These are phyloP conservation scores for Penicillium longicatenatum DNA, from an alignment of 495 filamentous ascomycete genomes.

Conservation along the genomic window DNA sequence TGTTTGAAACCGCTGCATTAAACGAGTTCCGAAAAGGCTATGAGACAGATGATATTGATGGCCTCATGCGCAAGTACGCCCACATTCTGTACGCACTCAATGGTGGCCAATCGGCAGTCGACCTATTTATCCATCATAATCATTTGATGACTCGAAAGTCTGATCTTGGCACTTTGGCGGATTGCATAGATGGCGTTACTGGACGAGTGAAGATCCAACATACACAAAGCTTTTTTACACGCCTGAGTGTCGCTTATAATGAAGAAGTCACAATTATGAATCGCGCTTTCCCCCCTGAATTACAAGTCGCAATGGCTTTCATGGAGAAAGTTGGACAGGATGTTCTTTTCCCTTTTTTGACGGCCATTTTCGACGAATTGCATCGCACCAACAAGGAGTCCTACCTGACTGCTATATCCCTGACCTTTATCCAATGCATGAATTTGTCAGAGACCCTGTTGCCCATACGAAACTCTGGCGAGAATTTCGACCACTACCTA, in stretches of 20 bases:
- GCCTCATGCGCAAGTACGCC: slow-evolving; percentile 84
- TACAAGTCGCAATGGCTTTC: slow-evolving; percentile 73
- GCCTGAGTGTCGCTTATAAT: slow-evolving; percentile 70
- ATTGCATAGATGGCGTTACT: slow-evolving; percentile 72
- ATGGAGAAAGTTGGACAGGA: slow-evolving; percentile 82
- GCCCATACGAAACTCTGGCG: slow-evolving; percentile 60
- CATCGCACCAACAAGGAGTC: slow-evolving; percentile 73
- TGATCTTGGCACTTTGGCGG: slow-evolving; percentile 73
- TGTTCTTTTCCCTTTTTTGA: slow-evolving; percentile 83
- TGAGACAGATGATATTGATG: slow-evolving; percentile 86
- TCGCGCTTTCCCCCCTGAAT: slow-evolving; percentile 77
- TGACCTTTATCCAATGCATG: slow-evolving; percentile 81
- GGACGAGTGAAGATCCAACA: slow-evolving; percentile 68
- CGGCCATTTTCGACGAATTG: slow-evolving; percentile 84
- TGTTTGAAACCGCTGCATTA: slow-evolving; percentile 89
- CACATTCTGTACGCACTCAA: slow-evolving; percentile 82
- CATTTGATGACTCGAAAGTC: slow-evolving; percentile 74
- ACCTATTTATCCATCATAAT: slow-evolving; percentile 86
- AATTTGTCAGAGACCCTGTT: slow-evolving; percentile 70
- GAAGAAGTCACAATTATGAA: slow-evolving; percentile 84
- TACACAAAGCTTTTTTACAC: slow-evolving; percentile 78
- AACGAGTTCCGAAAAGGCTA: slow-evolving; percentile 91
- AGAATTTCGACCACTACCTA: slow-evolving; percentile 57
- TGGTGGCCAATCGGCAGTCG: slow-evolving; percentile 73
- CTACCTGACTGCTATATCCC: slow-evolving; percentile 85